Conservation (phyloP, 305 asterid species). For the Ilex paraguariensis region DNA sequence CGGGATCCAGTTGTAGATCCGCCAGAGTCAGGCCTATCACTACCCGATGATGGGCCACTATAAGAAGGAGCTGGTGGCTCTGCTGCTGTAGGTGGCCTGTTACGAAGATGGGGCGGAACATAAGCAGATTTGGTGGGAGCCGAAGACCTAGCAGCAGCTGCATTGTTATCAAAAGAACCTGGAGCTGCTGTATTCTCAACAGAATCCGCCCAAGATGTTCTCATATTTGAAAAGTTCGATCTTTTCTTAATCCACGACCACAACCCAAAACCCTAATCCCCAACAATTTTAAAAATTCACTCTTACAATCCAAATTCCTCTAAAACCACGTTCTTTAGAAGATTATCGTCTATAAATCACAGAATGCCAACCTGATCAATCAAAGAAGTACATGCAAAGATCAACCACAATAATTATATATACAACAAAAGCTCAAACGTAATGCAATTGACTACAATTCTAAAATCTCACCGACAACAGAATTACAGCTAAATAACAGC, state of each 20-base stretch:
- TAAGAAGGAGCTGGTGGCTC: constrained; percentile 46
- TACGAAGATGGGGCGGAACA: constrained; percentile 83
- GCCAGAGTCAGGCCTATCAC: constrained; percentile 43
- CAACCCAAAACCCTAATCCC: too few relatives aligned
- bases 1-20: constrained; percentile 46
- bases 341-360: too few relatives aligned
- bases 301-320: too few relatives aligned
- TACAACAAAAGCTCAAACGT: too few relatives aligned
- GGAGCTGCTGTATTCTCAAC: constrained; percentile 49
- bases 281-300: too few relatives aligned
- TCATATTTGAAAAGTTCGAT: constrained; percentile 29
- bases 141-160: constrained; percentile 34
- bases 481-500: too few relatives aligned
- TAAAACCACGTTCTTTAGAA: too few relatives aligned
- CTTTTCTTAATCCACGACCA: constrained; percentile 1
- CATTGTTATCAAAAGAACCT: constrained; percentile 40
- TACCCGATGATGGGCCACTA: constrained; percentile 46
- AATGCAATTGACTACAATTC: too few relatives aligned
- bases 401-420: too few relatives aligned
- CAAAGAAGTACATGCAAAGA: too few relatives aligned
- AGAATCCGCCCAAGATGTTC: constrained; percentile 79
- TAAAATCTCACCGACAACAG: too few relatives aligned
- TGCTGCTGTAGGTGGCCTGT: constrained; percentile 35
- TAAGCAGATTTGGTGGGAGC: constrained; percentile 53
- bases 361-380: too few relatives aligned